Base-by-base conservation (phyloP, 495 filamentous ascomycete species). In the Chaetomidium leptoderma region DNA sequence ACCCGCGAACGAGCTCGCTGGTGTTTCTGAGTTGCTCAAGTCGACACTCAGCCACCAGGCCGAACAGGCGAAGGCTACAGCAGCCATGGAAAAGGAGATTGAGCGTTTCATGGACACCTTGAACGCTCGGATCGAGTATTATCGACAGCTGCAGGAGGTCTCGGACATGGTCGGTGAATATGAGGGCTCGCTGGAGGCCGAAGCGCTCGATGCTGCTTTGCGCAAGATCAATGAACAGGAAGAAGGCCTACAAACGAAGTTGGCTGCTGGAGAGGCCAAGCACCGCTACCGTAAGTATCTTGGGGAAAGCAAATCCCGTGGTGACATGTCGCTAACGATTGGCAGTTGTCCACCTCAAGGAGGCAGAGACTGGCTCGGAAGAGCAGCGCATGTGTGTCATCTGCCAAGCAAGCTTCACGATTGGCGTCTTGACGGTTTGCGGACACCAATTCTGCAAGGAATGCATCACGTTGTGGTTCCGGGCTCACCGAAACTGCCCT, bases 381-480 rank as follows among this genome's bases (percentile, higher is more conserved):
- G 79, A 85, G 58, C 73, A 82, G 19, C 76, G 80, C 39, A 81
- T 84, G 19, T 96, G 91, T 68, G 78, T 92, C 59, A 95, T 97
- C 60, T 96, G 91, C 67, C 83, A 86, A 55, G 74, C 77, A 1
- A 60, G 72, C 6, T 91, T 95, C 67, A 86, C 87, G 63, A 71
- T 81, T 42, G 93, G 92, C 42, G 86, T 92, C 29, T 75, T 98
- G 64, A 97, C 92, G 2, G 79, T 86, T 3, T 98, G 92, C 70
- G 92, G 92, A 0, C 92, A 98, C 64, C 83, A 87, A 55, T 97
- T 88, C 64, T 97, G 92, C 73, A 88, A 85, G 54, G 87, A 88
- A 32, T 98, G 93, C 70, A 83, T 97, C 29, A 72, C 74, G 4
- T 53, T 81, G 9, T 98, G 93, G 92, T 88, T 85, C 72, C 72